phyloP scores from a whole-genome alignment of 1,284 basidiomycete genomes.

The Puccinia coronata region DNA sequence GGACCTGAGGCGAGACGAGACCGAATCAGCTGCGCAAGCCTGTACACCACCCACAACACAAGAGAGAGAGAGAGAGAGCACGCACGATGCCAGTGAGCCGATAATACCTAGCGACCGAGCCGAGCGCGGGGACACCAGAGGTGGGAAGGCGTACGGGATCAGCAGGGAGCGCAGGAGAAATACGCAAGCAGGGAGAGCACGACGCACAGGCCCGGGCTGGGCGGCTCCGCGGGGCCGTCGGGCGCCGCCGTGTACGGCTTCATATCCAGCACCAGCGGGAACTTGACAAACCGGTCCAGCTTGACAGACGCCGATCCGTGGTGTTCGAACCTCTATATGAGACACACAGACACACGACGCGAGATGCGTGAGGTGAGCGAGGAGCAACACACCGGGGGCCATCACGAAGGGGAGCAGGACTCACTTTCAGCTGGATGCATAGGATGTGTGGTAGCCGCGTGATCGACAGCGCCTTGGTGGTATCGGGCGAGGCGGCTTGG shows the following conservation, averaged over 20 bases:
- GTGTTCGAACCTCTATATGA: slow-evolving; percentile 47
- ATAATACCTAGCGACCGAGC: slow-evolving; percentile 10
- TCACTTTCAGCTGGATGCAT: slow-evolving; percentile 47
- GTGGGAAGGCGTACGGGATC: background rate
- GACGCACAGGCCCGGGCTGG: background rate
- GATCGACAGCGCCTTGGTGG: slow-evolving; percentile 34
- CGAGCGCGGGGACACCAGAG: background rate
- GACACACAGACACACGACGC: background rate
- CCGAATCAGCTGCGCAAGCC: background rate
- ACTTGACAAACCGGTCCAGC: slow-evolving; percentile 40
- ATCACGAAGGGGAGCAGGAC: too few species aligned
- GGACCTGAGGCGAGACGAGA: too few species aligned
- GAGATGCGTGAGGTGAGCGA: background rate
- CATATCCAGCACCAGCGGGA: slow-evolving; percentile 45
- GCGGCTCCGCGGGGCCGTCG: background rate
- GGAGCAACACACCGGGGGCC: too few species aligned
- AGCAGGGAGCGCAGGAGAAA: background rate
- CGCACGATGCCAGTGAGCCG: slow-evolving; percentile 42
- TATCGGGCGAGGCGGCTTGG: slow-evolving; percentile 17
- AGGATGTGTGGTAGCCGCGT: slow-evolving; percentile 39
- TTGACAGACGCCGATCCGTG: slow-evolving; percentile 16
- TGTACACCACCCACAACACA: background rate
- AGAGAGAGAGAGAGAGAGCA: background rate
- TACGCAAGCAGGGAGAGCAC: background rate
- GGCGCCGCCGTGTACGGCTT: slow-evolving; percentile 1